Base-by-base conservation (phyloP, 1,139 yeast genomes). In the Eremothecium gossypii region DNA sequence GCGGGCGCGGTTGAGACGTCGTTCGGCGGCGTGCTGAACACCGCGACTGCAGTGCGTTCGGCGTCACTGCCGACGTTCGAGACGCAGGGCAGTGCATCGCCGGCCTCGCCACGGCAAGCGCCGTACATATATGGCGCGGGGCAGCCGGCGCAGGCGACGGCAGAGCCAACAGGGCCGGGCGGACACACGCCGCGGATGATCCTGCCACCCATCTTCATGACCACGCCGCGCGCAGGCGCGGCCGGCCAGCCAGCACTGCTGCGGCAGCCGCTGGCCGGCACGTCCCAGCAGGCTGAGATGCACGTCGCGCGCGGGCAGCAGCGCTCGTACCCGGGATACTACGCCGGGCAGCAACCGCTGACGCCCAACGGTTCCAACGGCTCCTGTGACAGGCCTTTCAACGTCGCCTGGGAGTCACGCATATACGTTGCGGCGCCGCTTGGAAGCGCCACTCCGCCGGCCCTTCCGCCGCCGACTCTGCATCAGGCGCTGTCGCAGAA, bases 191-290 rank as follows among this genome's bases (percentile, higher is more conserved):
- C 35, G 13, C 12, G 20, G 17, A 32, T 14, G 20, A 14, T 32
- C 12, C 35, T 32, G 20, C 35, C 35, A 12, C 35, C 35, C 5
- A 32, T 32, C 20, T 32, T 32, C 20, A 32, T 14, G 20, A n/a
- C 35, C 12, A 32, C 35, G 13, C 12, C 20, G 17, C 12, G 13
- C n/a, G 17, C 12, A 12, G 31, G 31, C 11, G 31, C 31, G 11
- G 31, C 31, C 11, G 13, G 13, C 13, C 31, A n/a, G 31, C 31
- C 31, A 29, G 13, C 31, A n/a, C 11, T 29, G 13, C 11, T 29
- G 13, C 11, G 31, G 31, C 31, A 29, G 13, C 13, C 31, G 13
- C 11, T 29, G 13, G 31, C 13, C 31, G 13, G 13, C 31, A 29
- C 31, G 13, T 12, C 31, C 13, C 31, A 29, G 13, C 31, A 29